Conservation (phyloP, 164 flowering plant genomes). For the Saururus chinensis region DNA sequence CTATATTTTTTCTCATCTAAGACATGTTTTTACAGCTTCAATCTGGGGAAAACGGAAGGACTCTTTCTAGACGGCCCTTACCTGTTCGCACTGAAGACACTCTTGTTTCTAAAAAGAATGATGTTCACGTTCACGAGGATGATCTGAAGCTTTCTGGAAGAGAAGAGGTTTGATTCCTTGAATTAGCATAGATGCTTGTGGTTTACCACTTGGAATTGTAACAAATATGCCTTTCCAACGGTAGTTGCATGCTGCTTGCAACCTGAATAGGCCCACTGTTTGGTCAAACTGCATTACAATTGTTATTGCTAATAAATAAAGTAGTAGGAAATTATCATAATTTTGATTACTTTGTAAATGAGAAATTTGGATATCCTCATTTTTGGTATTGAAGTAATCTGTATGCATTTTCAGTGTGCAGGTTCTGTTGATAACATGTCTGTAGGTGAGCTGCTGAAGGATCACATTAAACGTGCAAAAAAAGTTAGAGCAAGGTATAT, state of each 20-base stretch:
- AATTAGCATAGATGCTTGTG: no score
- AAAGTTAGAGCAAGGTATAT: constrained; percentile 59
- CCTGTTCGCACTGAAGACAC: constrained; percentile 25
- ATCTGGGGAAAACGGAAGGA: constrained; percentile 25
- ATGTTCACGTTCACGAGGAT: constrained; percentile 30
- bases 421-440: constrained; percentile 43
- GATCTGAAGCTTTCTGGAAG: constrained; percentile 18
- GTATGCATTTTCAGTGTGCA: constrained; percentile 28
- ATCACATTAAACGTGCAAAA: constrained; percentile 70
- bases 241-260: no score
- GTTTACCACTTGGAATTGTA: no score
- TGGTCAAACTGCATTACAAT: no score
- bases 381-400: constrained; percentile 10
- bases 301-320: no score
- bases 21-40: no score
- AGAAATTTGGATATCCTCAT: no score
- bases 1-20: no score
- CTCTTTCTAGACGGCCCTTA: constrained; percentile 59
- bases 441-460: constrained; percentile 47
- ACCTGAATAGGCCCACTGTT: no score
- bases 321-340: no score
- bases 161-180: constrained; percentile 28
- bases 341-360: no score
- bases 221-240: no score
- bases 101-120: constrained; percentile 19